These are phyloP conservation scores for Tulasnella sp. DNA, from an alignment of 768 basidiomycete genomes.

Conservation along the genomic window DNA sequence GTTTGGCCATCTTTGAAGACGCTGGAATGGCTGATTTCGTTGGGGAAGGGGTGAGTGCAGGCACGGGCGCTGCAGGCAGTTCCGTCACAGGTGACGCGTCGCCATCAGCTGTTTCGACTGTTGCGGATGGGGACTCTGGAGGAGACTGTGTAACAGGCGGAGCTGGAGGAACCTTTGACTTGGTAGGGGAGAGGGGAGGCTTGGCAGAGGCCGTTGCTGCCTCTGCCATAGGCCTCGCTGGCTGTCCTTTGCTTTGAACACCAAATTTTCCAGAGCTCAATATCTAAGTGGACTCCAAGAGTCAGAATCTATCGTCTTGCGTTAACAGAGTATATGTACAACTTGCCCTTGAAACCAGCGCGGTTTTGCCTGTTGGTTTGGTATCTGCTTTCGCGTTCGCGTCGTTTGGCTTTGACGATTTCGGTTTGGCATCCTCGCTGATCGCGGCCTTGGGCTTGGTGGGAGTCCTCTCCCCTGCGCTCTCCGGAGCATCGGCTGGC, in stretches of 20 bases:
- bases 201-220: neutral
- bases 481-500: no score
- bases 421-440: neutral
- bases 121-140: neutral
- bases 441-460: conserved; percentile 4
- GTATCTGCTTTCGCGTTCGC: neutral
- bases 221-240: neutral
- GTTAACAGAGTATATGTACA: neutral
- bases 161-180: neutral
- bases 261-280: conserved; percentile 13
- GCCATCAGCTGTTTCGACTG: neutral
- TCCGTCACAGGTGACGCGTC: neutral
- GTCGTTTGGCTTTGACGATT: neutral
- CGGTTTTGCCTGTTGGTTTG: neutral
- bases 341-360: conserved; percentile 8
- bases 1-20: neutral
- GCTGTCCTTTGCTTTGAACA: neutral
- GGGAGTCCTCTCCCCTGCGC: neutral
- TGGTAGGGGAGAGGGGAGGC: neutral
- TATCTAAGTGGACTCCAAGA: neutral
- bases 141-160: neutral
- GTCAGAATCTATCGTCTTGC: neutral
- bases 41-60: neutral
- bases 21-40: neutral
- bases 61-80: neutral